phyloP scores from a whole-genome alignment of 176 grass and related monocot genomes.

The Elaeis guineensis region DNA sequence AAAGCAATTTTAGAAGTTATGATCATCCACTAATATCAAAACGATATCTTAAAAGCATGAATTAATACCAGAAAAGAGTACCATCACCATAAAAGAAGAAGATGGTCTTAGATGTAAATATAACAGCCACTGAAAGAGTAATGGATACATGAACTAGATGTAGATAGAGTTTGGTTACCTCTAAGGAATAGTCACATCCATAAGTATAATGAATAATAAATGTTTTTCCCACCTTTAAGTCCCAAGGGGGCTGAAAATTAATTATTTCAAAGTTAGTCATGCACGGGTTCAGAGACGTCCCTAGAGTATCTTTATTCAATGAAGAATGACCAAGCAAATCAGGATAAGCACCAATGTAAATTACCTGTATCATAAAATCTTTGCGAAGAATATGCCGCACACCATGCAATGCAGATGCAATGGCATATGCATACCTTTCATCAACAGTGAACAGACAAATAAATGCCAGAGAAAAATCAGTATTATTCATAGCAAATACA shows the following conservation, averaged over 20 bases:
- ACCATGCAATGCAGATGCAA: conserved; percentile 91
- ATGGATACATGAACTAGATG: background rate
- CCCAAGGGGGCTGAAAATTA: conserved; percentile 77
- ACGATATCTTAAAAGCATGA: too few relatives aligned
- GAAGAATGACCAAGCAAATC: too few relatives aligned
- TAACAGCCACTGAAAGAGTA: background rate
- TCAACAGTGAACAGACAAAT: background rate
- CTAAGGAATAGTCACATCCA: conserved; percentile 80
- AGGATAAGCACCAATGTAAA: too few relatives aligned
- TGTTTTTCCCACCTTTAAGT: conserved; percentile 66
- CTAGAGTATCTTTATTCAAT: too few relatives aligned
- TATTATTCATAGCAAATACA: background rate
- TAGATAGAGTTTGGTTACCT: conserved; percentile 36
- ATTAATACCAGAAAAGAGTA: background rate
- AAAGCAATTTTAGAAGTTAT: background rate
- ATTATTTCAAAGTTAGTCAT: background rate
- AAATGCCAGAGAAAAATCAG: background rate
- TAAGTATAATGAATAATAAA: conserved; percentile 99
- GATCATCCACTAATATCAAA: too few relatives aligned
- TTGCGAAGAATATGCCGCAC: conserved; percentile 69
- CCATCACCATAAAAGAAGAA: background rate
- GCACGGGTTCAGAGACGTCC: too few relatives aligned
- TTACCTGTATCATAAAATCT: conserved; percentile 97
- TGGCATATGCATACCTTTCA: conserved; percentile 83
- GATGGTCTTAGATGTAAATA: background rate